Conservation (phyloP, 2,329 filamentous ascomycete species). For the Pezicula neosporulosa region DNA sequence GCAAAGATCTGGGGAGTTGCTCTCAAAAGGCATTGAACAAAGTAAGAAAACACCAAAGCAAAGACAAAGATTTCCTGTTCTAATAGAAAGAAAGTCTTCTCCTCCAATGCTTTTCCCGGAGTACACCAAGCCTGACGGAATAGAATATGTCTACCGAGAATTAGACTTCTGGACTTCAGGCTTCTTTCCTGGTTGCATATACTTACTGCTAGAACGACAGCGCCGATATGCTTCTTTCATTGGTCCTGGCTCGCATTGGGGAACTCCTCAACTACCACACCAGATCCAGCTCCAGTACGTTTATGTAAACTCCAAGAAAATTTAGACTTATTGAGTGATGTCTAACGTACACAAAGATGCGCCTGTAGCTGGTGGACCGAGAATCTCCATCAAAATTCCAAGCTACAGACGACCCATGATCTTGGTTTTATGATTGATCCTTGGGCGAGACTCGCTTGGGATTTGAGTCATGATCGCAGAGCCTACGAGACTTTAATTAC, state of each 20-base stretch:
- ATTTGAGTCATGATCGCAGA: conserved; percentile 32
- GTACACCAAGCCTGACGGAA: no score
- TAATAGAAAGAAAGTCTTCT: no score
- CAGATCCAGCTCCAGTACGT: conserved; percentile 24
- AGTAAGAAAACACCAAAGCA: no score
- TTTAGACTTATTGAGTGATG: background rate
- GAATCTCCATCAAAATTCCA: conserved; percentile 32
- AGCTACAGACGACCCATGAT: conserved; percentile 35
- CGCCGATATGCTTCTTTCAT: conserved; percentile 21
- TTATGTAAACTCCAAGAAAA: background rate
- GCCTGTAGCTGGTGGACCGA: conserved; percentile 40
- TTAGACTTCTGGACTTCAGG: conserved; percentile 44
- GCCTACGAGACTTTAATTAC: conserved; percentile 31
- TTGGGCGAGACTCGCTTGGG: conserved; percentile 35
- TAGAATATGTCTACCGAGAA: conserved; percentile 34
- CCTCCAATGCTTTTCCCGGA: no score
- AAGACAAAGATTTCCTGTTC: no score
- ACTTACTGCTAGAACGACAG: conserved; percentile 34
- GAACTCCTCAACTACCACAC: conserved; percentile 13
- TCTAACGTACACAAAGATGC: conserved; percentile 12
- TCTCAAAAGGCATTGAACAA: no score
- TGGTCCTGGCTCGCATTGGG: background rate
- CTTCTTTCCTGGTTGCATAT: conserved; percentile 43
- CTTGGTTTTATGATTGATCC: conserved; percentile 41
- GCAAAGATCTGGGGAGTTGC: no score